Evolutionary conservation across 2,329 filamentous ascomycete species (phyloP), one percentile per base, ranked within the genome.

Genomic region (Pseudogymnoascus pannorum): DNA sequence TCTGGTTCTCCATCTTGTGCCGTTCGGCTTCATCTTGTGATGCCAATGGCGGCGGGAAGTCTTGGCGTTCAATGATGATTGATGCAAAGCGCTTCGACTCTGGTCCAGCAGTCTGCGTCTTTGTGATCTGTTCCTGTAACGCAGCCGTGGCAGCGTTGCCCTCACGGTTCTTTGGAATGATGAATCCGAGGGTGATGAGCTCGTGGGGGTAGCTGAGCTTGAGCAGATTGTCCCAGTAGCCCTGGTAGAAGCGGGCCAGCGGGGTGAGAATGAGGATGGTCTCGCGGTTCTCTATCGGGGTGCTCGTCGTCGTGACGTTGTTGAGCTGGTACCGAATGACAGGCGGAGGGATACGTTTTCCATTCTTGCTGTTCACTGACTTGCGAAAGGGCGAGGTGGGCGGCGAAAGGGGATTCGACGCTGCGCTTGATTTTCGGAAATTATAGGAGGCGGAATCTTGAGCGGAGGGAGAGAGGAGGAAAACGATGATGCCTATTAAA

Each of bases 281-380:
- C 78, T 99, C 94, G 66, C 85, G 79, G 72, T 96, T 94, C 64
- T 81, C 83, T 58, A 91, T 78, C 1, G 94, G 91, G 66, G 89
- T 82, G 59, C 81, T 74, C 18, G 92, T 89, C 62, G 90, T 90
- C 44, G 92, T 97, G 68, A 97, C 84, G 76, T 93, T 92, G 80
- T 97, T 97, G 76, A 99, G 87, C 74, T 95, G 86, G 79, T 97
- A 97, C 74, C 91, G 92, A 36, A 90, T 85, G 54, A 99, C 92
- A 7, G 93, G 92, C 60, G 93, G 92, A 57, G 92, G 88, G 44
- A 80, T 78, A 61, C 75, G 72, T 67, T 76, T 80, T 63, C 73
- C 81, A 71, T 79, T 82, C 62, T 75, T 76, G 67, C 85, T 83
- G n/a, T 74, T 75, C 61, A 75, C 77, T 22, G 82, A 77, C 72